Evolutionary conservation across 331 rosid species (phyloP).

Genomic region (Quercus tomentella): DNA sequence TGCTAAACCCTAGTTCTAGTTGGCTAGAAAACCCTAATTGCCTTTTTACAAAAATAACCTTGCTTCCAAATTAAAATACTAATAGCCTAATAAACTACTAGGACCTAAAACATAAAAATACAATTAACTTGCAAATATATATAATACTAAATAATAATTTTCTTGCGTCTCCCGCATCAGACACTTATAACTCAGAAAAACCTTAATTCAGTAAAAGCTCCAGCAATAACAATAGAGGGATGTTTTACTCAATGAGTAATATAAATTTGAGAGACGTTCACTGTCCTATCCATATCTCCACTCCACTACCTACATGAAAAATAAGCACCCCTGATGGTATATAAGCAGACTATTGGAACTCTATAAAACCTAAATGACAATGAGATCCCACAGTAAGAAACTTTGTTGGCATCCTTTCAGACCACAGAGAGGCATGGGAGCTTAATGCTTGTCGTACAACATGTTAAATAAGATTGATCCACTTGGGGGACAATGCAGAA

Average conservation of each 20-base stretch:
- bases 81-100: too few species aligned
- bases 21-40: too few species aligned
- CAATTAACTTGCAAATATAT: too few species aligned
- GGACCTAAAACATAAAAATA: too few species aligned
- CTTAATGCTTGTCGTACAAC: neutral
- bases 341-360: neutral
- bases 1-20: too few species aligned
- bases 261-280: neutral
- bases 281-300: constrained; percentile 2
- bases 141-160: too few species aligned
- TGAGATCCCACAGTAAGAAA: neutral
- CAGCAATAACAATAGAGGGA: neutral
- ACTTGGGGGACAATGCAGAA: neutral
- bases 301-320: constrained; percentile 1
- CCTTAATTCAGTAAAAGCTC: neutral
- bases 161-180: too few species aligned
- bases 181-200: neutral
- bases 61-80: too few species aligned
- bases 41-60: too few species aligned
- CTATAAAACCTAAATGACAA: neutral
- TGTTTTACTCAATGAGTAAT: neutral
- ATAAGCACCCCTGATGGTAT: neutral
- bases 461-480: neutral
- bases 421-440: neutral
- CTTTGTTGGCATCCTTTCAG: neutral